phyloP scores from a whole-genome alignment of 495 filamentous ascomycete species.

The Aspergillus affinis region DNA sequence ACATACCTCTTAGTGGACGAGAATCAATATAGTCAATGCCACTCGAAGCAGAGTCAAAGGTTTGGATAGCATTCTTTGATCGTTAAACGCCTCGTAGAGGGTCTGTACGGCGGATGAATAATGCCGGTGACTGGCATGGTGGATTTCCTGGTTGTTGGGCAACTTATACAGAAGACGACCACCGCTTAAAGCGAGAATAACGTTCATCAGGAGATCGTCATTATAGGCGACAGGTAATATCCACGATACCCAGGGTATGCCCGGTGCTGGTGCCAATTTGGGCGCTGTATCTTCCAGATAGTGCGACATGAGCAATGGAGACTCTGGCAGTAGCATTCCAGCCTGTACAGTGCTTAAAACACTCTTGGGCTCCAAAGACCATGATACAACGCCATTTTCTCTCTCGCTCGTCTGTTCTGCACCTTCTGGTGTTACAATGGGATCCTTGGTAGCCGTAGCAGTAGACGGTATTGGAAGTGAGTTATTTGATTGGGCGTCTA shows the following conservation, averaged over 20 bases:
- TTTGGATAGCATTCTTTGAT: not conserved
- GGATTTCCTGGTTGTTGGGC: conserved; percentile 1
- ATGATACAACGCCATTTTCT: not conserved
- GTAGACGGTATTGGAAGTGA: too few relatives aligned
- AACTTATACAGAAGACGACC: conserved; percentile 5
- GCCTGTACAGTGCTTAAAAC: not conserved
- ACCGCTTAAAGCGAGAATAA: conserved; percentile 9
- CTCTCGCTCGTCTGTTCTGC: too few relatives aligned
- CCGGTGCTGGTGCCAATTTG: conserved; percentile 1
- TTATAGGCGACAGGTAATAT: conserved; percentile 4
- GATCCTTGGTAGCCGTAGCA: not conserved
- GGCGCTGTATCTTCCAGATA: conserved; percentile 1
- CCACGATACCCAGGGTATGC: not conserved
- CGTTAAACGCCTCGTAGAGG: not conserved
- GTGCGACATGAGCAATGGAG: conserved; percentile 1
- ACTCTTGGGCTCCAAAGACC: not conserved
- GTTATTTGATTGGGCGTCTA: too few relatives aligned
- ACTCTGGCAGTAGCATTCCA: conserved; percentile 1
- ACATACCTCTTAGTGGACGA: conserved; percentile 5
- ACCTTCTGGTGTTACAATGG: too few relatives aligned
- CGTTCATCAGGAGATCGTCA: conserved; percentile 11
- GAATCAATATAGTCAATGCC: not conserved
- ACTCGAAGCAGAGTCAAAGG: not conserved
- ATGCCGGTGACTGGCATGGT: conserved; percentile 2
- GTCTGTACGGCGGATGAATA: conserved; percentile 3